Conservation (phyloP, 345 rosid species). For the Pistacia vera region DNA sequence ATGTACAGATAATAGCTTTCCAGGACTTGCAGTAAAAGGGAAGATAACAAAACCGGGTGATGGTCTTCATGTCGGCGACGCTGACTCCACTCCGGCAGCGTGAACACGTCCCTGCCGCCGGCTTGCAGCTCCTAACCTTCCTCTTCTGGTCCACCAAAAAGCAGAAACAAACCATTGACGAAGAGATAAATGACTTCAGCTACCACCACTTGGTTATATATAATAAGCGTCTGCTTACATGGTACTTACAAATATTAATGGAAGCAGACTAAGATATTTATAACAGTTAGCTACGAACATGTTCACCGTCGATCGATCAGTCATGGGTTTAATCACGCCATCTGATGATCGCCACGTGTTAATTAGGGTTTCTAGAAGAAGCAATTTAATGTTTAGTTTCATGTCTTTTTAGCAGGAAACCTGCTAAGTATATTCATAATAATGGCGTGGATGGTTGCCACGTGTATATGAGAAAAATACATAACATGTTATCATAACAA, state of each 20-base stretch:
- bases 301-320: too few relatives aligned
- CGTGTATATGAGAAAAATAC: background rate
- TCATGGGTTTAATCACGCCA: background rate
- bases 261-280: background rate
- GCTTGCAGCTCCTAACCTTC: slow-evolving; percentile 54
- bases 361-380: background rate
- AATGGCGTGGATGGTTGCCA: slow-evolving; percentile 7
- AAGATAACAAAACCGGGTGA: slow-evolving; percentile 63
- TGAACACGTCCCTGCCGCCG: slow-evolving; percentile 71
- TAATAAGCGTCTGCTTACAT: background rate
- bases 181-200: background rate
- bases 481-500: too few relatives aligned
- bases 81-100: slow-evolving; percentile 64
- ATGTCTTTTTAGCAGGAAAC: slow-evolving; percentile 5
- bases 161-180: slow-evolving; percentile 69
- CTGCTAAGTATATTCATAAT: slow-evolving; percentile 10
- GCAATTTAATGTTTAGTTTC: background rate
- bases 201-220: too few relatives aligned
- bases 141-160: slow-evolving; percentile 73
- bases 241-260: background rate
- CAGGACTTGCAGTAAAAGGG: slow-evolving; percentile 69
- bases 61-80: slow-evolving; percentile 68
- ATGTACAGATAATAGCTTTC: slow-evolving; percentile 73
- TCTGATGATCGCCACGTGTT: slow-evolving; percentile 13
- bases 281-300: background rate